Evolutionary conservation across 2,329 filamentous ascomycete species (phyloP), one percentile per base, ranked within the genome.

Genomic region (Teratosphaeriaceae sp.): DNA sequence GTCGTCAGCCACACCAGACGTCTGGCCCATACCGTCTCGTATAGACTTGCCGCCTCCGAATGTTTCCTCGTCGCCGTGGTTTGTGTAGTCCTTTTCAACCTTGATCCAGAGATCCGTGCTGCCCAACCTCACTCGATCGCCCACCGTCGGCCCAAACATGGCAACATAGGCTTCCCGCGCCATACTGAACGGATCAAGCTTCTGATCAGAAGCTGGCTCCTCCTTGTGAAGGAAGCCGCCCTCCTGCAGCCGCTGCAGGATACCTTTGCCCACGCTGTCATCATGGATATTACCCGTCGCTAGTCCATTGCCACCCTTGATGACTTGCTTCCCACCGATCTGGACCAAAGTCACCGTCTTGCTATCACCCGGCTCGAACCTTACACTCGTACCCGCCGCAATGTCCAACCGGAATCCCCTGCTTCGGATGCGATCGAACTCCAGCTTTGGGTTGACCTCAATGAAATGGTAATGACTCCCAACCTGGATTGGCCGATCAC

Each of bases 401-500:
- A 97, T 92, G 59, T 97, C 89, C 12, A 97, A 75, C 9, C 88
- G 78, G 66, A 79, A 94, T 5, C 90, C 90, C 58, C 92, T 92
- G 1, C 88, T 79, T 52, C 79, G 79, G 38, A 79, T 70, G 20
- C 90, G 85, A 66, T 97, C 90, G 63, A 97, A 97, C 48, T 85
- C 79, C 39, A 97, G 75, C 63, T 86, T 79, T 0, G 88, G 86
- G 65, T 97, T 97, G n/a, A 82, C 84, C 70, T 97, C 90, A 59
- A 94, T 80, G 63, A 97, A 94, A 67, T 96, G 90, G 64, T 95
- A 97, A 67, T 97, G 90, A 23, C 88, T 94, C 23, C 90, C 90
- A 46, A 86, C 75, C 73, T 96, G 89, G 47, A 96, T 84, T 1
- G 90, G 90, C 23, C 90, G 74, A 65, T 97, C 90, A 5, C 90